These are phyloP conservation scores for Ceratobasidium sp. DNA, from an alignment of 1,284 basidiomycete species.

Conservation along the genomic window DNA sequence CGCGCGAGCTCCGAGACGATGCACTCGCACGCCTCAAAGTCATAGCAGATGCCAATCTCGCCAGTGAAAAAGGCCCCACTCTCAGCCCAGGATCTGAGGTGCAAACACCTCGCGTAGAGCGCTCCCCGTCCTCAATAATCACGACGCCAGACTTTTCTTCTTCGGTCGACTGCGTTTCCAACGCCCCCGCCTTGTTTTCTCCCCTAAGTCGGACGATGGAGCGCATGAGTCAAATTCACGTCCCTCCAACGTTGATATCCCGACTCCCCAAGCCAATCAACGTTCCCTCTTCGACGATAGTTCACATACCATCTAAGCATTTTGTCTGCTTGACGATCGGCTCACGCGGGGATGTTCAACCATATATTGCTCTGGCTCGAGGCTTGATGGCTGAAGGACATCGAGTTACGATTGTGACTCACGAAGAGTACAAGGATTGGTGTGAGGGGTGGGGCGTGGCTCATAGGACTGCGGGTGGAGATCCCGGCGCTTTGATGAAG, in stretches of 20 bases:
- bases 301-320: slow-evolving; percentile 50
- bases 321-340: slow-evolving; percentile 60
- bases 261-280: slow-evolving; percentile 60
- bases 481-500: slow-evolving; percentile 75
- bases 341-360: slow-evolving; percentile 60
- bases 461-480: slow-evolving; percentile 76
- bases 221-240: slow-evolving; percentile 12
- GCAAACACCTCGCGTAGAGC: slow-evolving; percentile 13
- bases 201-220: slow-evolving; percentile 39
- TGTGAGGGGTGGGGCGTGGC: slow-evolving; percentile 68
- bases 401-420: slow-evolving; percentile 64
- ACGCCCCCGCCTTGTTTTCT: slow-evolving; percentile 39
- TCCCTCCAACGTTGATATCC: slow-evolving; percentile 43
- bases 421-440: slow-evolving; percentile 67
- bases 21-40: slow-evolving; percentile 52
- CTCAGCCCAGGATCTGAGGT: background rate
- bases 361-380: slow-evolving; percentile 58
- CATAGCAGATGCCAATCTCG: slow-evolving; percentile 23
- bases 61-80: background rate
- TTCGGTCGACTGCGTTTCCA: slow-evolving; percentile 1
- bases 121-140: slow-evolving; percentile 3
- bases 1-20: slow-evolving; percentile 55
- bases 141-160: background rate
- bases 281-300: slow-evolving; percentile 51
- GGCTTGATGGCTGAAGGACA: slow-evolving; percentile 62